Evolutionary conservation across 2,329 filamentous ascomycete genomes (phyloP).

Genomic region (Botrytis squamosa): DNA sequence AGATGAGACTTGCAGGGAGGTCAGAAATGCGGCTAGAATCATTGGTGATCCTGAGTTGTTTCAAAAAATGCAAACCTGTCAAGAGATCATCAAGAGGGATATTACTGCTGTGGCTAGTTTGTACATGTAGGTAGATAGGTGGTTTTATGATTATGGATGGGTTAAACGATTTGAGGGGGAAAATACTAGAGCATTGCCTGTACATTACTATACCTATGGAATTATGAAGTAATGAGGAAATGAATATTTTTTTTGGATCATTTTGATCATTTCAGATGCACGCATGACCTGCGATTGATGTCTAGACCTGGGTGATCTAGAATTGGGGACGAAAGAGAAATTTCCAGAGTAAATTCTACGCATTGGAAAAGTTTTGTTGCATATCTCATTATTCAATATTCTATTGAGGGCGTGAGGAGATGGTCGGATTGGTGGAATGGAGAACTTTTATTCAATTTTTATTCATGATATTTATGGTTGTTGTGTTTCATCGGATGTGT

Average conservation of each 20-base stretch:
- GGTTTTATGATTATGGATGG: background rate
- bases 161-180: background rate
- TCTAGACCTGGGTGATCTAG: background rate
- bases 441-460: background rate
- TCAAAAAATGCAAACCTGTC: constrained; percentile 93
- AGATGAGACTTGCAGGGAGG: constrained; percentile 94
- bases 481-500: background rate
- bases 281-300: background rate
- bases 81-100: constrained; percentile 97
- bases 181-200: background rate
- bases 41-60: constrained; percentile 93
- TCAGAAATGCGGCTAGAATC: constrained; percentile 93
- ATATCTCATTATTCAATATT: background rate
- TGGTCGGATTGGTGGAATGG: background rate
- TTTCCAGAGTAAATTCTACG: background rate
- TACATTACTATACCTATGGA: background rate
- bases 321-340: background rate
- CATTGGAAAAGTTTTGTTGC: background rate
- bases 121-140: constrained; percentile 74
- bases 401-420: background rate
- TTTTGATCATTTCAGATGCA: background rate
- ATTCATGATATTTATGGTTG: background rate
- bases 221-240: background rate
- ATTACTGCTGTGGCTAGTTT: constrained; percentile 86
- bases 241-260: background rate